Percentiles rank a stretch among this genome's conserved stretches.
Conservation (phyloP, 192 early-diverging fungal genomes). For the Coemansia sp. region DNA sequence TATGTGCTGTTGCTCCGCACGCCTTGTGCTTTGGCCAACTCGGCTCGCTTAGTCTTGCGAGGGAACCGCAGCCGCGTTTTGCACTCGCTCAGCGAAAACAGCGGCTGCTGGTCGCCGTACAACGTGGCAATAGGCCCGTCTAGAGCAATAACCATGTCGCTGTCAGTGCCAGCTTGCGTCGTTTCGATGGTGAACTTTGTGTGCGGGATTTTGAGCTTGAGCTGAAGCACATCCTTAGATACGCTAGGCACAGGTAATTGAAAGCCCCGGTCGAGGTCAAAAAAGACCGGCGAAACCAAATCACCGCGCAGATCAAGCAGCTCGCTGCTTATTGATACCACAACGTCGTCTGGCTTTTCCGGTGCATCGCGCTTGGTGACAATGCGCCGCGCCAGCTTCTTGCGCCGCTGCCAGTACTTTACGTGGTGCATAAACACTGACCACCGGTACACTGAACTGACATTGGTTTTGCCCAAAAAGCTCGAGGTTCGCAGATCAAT, state of each 20-base stretch:
- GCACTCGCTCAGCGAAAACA: conserved; percentile 40
- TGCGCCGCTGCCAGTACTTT: conserved; percentile 46
- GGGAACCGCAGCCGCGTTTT: conserved; percentile 23
- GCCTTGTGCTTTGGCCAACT: conserved; percentile 31
- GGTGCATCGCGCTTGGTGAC: conserved; percentile 23
- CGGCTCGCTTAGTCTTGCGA: conserved; percentile 30
- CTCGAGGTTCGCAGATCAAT: conserved; percentile 31
- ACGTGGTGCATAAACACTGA: conserved; percentile 50
- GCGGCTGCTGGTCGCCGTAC: conserved; percentile 40
- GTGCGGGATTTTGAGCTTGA: conserved; percentile 40
- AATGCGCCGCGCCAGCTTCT: conserved; percentile 42
- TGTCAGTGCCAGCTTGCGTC: conserved; percentile 22
- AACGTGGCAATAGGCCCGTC: conserved; percentile 37
- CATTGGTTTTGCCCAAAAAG: conserved; percentile 24
- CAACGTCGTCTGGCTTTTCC: conserved; percentile 31
- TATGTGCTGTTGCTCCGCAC: conserved; percentile 46
- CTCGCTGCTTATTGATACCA: conserved; percentile 37
- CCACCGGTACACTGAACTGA: conserved; percentile 49
- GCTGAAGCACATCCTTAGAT: conserved; percentile 22
- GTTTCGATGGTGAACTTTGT: conserved; percentile 24
- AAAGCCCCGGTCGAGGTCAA: conserved; percentile 24
- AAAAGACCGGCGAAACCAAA: conserved; percentile 40
- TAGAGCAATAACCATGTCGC: conserved; percentile 24
- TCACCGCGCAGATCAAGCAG: conserved; percentile 39
- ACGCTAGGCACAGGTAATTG: background rate